phyloP scores from a whole-genome alignment of 306 rosid genomes.

The Pyrus betulifolia region DNA sequence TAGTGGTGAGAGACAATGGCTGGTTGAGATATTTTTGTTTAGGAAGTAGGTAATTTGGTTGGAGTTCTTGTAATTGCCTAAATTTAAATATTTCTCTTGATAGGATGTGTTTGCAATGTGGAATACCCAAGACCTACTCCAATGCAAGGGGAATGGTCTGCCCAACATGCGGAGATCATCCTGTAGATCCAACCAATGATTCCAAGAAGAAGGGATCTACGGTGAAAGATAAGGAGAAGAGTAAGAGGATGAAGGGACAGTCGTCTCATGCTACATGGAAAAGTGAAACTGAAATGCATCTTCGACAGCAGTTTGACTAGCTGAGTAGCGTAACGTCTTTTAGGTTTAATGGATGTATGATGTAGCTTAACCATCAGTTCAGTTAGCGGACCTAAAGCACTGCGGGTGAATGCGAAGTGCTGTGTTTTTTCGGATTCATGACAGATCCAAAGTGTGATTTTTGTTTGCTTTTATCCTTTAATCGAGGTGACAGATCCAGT shows the following conservation, averaged over 20 bases:
- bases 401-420: background rate
- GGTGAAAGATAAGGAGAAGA: conserved; percentile 86
- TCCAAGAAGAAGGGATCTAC: conserved; percentile 83
- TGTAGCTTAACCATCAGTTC: background rate
- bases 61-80: background rate
- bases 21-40: background rate
- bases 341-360: conserved; percentile 3
- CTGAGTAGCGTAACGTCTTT: conserved; percentile 9
- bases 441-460: background rate
- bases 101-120: conserved; percentile 96
- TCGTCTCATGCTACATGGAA: conserved; percentile 96
- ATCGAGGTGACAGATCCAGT: background rate
- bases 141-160: conserved; percentile 82
- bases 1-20: background rate
- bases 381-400: background rate
- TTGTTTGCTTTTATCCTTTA: background rate
- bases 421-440: background rate
- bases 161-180: conserved; percentile 77
- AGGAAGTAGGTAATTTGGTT: background rate
- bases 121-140: conserved; percentile 83
- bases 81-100: background rate
- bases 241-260: conserved; percentile 87
- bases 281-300: conserved; percentile 95
- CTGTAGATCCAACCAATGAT: conserved; percentile 39
- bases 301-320: conserved; percentile 86